Base-by-base conservation (phyloP, 73 alveolate genomes). In the Paramecium bursaria region DNA sequence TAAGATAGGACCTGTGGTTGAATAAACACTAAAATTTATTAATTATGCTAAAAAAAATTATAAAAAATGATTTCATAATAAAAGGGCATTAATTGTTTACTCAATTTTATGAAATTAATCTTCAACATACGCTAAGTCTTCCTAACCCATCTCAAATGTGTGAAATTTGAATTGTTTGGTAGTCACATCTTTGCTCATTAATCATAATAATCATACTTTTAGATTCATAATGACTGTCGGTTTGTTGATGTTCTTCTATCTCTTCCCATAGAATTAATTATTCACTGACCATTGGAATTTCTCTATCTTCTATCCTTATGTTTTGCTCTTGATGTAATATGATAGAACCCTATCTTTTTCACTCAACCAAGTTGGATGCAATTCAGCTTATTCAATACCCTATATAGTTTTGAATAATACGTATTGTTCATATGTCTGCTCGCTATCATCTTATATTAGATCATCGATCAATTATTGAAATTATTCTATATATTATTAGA, bases 281-380 rank as follows among this genome's bases (percentile, higher is more conserved):
- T 67, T 31, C 6, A 67, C 61, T 35, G 53, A 61, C 80, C 80
- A 61, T 61, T 61, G 10, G 42, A 61, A 61, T 33, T 61, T 61
- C 15, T 67, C 82, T 19, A 67, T 67, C 82, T 67, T 61, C 17
- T 61, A 31, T 0, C 80, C 80, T 14, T 61, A 42, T 1, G 82
- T 67, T n/a, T 47, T 35, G 27, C 44, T 35, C 44, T 61, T 67
- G 6, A 67, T 67, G 9, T 67, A 67, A 67, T 67, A 67, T 1
- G 82, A 67, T 4, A 67, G 19, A 2, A 67, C 61, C 1, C 82
- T 31, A 67, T 67, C 82, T 67, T 67, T 67, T 6, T 67, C 61
- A 0, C 11, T 17, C 21, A 33, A 15, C 60, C 82, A 67, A 39
- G 46, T 42, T 1, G 49, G 44, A n/a, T 67, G 53, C n/a, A 67